Base-by-base conservation (phyloP, 176 grass and related monocot genomes). In the Puya raimondii region DNA sequence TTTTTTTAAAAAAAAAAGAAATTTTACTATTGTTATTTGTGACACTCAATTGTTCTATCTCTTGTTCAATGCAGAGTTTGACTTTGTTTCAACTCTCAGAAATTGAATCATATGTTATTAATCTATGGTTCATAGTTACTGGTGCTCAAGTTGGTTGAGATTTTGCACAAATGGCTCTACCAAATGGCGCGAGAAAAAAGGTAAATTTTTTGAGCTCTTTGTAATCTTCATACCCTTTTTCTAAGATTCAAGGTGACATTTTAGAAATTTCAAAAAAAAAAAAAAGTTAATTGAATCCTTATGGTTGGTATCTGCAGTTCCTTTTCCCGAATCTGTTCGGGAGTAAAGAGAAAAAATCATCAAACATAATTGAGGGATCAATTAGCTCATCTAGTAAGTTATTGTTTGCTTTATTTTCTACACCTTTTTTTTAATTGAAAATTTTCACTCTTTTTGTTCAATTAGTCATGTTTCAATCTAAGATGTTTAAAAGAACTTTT, bases 101-200 rank as follows among this genome's bases (percentile, higher is more conserved):
- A 42, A 42, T 42, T 42, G 33, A 42, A 42, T 42, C 33, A 42
- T 42, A 42, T 42, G 33, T 8, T 42, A 7, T 42, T 42, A 42
- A 42, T 42, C 33, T 42, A 42, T 42, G 33, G 7, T 42, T 42
- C 33, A 7, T 42, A 42, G 33, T 42, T 42, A 42, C 33, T 61
- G 16, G n/a, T 18, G 56, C 56, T 61, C 56, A 61, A 61, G 17
- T 61, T 61, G 21, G 17, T 20, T 18, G 56, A 61, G 9, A 61
- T 10, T 61, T 61, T 61, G 56, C 16, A 61, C n/a, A 53, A 70
- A 92, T 92, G 90, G 56, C 77, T n/a, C 82, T 76, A 17, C 11
- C 77, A 73, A 71, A 81, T n/a, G 89, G 83, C 27, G 83, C 70
- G 70, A 92, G 85, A 73, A 88, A 68, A 73, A 92, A 88, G 83